phyloP scores from a whole-genome alignment of 2,329 filamentous ascomycete genomes.

The Penicillium sp. region DNA sequence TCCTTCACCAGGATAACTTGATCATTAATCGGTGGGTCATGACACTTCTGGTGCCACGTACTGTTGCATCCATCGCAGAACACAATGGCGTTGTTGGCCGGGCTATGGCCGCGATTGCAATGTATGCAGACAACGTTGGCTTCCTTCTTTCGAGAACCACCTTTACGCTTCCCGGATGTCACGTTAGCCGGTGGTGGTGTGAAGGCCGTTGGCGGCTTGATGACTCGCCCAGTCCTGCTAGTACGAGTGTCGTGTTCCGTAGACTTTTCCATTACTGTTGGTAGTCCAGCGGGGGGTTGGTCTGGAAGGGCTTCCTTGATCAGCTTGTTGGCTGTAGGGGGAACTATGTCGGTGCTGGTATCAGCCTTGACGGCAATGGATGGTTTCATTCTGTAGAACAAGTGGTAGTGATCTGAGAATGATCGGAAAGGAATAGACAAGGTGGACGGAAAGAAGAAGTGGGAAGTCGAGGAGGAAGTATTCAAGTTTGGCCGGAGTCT shows the following conservation, averaged over 20 bases:
- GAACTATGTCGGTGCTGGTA: neutral
- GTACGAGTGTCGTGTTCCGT: slow-evolving; percentile 8
- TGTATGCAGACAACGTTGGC: slow-evolving; percentile 64
- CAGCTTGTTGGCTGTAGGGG: neutral
- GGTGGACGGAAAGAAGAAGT: neutral
- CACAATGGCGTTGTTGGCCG: slow-evolving; percentile 76
- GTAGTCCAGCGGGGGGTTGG: neutral
- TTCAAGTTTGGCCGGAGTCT: neutral
- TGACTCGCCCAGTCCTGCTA: slow-evolving; percentile 17
- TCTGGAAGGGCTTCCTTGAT: neutral
- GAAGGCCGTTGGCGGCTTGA: slow-evolving; percentile 15
- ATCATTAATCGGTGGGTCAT: slow-evolving; percentile 73
- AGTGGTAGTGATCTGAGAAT: neutral
- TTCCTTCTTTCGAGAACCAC: slow-evolving; percentile 51
- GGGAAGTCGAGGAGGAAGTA: neutral
- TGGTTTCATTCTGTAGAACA: neutral
- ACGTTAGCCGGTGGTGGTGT: slow-evolving; percentile 31
- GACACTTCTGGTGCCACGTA: slow-evolving; percentile 81
- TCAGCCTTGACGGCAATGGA: neutral
- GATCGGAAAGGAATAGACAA: neutral
- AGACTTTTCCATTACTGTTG: neutral
- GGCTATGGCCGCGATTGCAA: slow-evolving; percentile 73
- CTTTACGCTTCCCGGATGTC: slow-evolving; percentile 37
- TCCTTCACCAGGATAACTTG: slow-evolving; percentile 68
- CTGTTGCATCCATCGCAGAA: slow-evolving; percentile 82